Conservation (phyloP, 2,329 filamentous ascomycete species). For the Diaporthe australafricana region DNA sequence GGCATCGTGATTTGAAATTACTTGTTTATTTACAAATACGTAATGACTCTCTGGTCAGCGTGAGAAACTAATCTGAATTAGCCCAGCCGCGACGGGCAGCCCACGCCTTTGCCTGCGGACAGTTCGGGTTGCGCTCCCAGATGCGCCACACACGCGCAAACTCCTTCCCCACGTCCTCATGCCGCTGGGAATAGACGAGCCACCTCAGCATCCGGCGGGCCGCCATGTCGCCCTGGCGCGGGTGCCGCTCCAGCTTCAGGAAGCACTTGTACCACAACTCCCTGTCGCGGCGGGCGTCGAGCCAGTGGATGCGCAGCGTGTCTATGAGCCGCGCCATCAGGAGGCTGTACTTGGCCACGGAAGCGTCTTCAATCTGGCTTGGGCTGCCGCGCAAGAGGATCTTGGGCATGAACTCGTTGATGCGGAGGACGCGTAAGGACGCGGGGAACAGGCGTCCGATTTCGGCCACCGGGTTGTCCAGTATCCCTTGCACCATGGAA, state of each 20-base stretch:
- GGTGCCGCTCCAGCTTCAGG: background rate
- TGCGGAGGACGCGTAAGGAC: slow-evolving; percentile 1
- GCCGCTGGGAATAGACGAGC: background rate
- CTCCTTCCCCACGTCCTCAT: background rate
- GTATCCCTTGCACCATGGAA: background rate
- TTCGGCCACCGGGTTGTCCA: background rate
- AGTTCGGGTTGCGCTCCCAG: too few relatives aligned
- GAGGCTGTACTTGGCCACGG: background rate
- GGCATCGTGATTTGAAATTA: too few relatives aligned
- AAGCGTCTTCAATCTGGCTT: background rate
- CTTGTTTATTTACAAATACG: too few relatives aligned
- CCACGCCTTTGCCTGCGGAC: too few relatives aligned
- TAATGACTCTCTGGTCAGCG: too few relatives aligned
- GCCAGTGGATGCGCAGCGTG: background rate
- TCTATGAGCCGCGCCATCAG: background rate
- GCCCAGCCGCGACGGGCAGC: too few relatives aligned
- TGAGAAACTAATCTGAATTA: too few relatives aligned
- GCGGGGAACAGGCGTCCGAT: background rate
- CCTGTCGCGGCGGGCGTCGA: background rate
- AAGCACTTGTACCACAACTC: slow-evolving; percentile 19
- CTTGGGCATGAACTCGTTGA: slow-evolving; percentile 4
- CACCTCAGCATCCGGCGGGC: slow-evolving; percentile 2
- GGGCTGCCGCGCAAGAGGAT: background rate
- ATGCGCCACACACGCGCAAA: background rate
- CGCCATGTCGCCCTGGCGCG: background rate